Evolutionary conservation across 495 filamentous ascomycete species (phyloP), one percentile per base, ranked within the genome.

Genomic region (Aspergillus avenaceus): DNA sequence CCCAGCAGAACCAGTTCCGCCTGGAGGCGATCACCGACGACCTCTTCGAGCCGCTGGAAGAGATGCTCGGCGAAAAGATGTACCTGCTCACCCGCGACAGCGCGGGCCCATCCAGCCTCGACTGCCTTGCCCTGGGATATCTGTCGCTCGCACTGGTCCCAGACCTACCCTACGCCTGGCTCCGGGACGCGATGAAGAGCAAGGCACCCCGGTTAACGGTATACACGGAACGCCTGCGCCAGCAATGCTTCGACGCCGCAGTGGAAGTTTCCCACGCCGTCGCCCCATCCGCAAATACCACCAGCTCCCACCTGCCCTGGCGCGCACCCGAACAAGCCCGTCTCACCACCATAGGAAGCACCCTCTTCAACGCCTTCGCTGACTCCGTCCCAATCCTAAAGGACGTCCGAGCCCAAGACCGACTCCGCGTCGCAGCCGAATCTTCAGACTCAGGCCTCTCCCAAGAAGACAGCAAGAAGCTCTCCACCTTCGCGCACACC

Each of bases 41-140:
- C 38, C 83, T 90, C 52, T 81, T 91, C 32, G 78, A 78, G 34
- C 85, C 91, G 0, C 58, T 96, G 18, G 74, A 80, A 31, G 73
- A 78, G 21, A 76, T 88, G 41, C 73, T 90, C 5, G 77, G 71
- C 7, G 52, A 65, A n/a, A 83, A 81, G 57, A 32, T 59, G 8
- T 84, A 74, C 56, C 63, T 87, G 14, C 69, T 91, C 1, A 69
- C 48, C 18, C 64, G 69, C 12, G 59, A 66, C 25, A 65, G 70
- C 12, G 60, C 64, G 0, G 53, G 61, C 3, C 74, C 81, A 4
- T 77, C 80, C n/a, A 83, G 75, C 41, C 65, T 90, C n/a, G 86
- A 95, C 66, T 95, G 87, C 61, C 57, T 95, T 22, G 84, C 80
- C 1, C 74, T 86, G 49, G 93, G 82, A 18, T 96, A 92, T 65